Percentiles rank a stretch among this genome's conserved stretches.
phyloP scores from a whole-genome alignment of 2,329 filamentous ascomycete species.

The Alternaria sp. region DNA sequence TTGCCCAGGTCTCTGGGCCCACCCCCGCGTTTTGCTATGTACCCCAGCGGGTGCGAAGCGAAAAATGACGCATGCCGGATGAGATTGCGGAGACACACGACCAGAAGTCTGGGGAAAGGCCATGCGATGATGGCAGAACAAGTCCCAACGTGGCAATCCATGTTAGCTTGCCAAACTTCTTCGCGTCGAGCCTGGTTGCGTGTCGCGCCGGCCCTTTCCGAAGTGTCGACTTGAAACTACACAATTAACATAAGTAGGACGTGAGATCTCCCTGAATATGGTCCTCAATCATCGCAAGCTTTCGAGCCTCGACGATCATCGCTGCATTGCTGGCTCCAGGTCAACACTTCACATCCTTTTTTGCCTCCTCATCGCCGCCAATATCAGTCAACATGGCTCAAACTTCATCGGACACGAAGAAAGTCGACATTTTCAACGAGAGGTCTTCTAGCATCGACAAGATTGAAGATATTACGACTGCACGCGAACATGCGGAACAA shows the following conservation, averaged over 20 bases:
- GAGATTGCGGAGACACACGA: neutral
- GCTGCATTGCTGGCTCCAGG: neutral
- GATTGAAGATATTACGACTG: constrained; percentile 35
- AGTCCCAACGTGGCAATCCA: constrained; percentile 3
- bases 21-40: neutral
- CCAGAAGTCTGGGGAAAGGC: neutral
- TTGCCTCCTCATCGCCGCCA: neutral
- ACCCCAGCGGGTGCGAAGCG: constrained; percentile 4
- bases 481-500: constrained; percentile 25
- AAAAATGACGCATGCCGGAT: neutral
- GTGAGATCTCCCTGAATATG: neutral
- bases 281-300: neutral
- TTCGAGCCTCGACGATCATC: neutral
- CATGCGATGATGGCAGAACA: neutral
- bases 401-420: constrained; percentile 17
- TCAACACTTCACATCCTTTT: neutral
- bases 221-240: neutral
- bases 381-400: neutral
- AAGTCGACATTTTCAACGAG: constrained; percentile 8
- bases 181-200: constrained; percentile 1
- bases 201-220: constrained; percentile 1
- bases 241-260: constrained; percentile 1
- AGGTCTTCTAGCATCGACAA: constrained; percentile 25
- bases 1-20: neutral
- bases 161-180: neutral